Base-by-base conservation (phyloP, 257 asterid species). In the Nyctanthes arbortristis region DNA sequence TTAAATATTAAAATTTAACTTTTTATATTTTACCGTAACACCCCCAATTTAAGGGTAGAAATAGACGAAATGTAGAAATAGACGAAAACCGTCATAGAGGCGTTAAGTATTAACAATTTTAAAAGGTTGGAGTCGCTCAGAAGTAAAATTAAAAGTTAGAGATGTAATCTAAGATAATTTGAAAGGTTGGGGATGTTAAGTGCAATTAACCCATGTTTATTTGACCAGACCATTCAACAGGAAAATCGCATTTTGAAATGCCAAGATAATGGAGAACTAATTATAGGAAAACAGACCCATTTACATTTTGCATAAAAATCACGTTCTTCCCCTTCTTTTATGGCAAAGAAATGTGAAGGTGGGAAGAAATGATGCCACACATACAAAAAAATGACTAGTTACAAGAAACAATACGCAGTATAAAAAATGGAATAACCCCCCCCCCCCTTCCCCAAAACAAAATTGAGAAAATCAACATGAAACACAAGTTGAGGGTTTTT, bases 401-500 rank as follows among this genome's bases (percentile, higher is more conserved):
- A 30, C 3, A 7, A 7, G 59, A 52, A 52, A 18, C 27, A 27
- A 10, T n/a, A 35, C 30, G 56, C 62, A n/a, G 63, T 69, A 60
- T 69, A 59, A 69, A 73, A 57, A 68, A 9, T 45, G 14, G 43
- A 72, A n/a, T n/a, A 25, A 30, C 5, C 5, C 9, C 16, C n/a
- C 60, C 63, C 32, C 2, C 12, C 37, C 5, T 8, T 27, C 1
- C 14, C 13, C 9, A 25, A 56, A 22, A 56, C 24, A 40, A 29
- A 25, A 30, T 70, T 65, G 61, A 61, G 49, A 75, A 37, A 72
- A 62, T 59, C 63, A 61, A 71, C 71, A 20, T 65, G 28, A 5
- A 28, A 22, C 83, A 52, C 77, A 76, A 76, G 73, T 67, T 67
- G 77, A 34, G 82, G 75, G 47, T 39, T 66, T 45, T 65, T 14